Evolutionary conservation across 352 stramenopile species (phyloP).

Genomic region (Globisporangium alternatum): DNA sequence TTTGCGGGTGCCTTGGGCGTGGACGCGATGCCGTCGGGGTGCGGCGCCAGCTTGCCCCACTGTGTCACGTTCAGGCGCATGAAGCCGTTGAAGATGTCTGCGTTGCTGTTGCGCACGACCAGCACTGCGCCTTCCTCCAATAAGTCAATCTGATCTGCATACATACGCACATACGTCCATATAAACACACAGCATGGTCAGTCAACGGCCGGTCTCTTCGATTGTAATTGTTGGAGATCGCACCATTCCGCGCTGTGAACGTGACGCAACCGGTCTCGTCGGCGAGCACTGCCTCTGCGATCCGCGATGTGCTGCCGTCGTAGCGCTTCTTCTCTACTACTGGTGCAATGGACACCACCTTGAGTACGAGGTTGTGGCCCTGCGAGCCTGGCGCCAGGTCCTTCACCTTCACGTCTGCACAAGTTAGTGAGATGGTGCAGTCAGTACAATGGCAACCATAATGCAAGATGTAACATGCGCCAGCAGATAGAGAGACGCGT

Average conservation of each 20-base stretch:
- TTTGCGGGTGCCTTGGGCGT: constrained; percentile 51
- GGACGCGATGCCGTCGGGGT: constrained; percentile 74
- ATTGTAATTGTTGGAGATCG: background rate
- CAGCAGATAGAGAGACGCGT: background rate
- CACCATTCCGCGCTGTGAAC: constrained; percentile 79
- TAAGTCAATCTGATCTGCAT: constrained; percentile 73
- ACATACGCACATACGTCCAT: background rate
- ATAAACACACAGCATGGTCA: background rate
- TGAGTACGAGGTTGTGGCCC: constrained; percentile 78
- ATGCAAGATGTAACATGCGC: background rate
- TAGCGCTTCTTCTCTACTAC: constrained; percentile 68
- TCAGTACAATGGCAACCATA: background rate
- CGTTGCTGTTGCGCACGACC: constrained; percentile 80
- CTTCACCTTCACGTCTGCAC: constrained; percentile 71
- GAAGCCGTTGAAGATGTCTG: constrained; percentile 84
- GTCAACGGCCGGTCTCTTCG: background rate
- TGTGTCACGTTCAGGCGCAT: constrained; percentile 84
- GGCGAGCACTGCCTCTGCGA: constrained; percentile 71
- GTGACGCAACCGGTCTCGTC: constrained; percentile 84
- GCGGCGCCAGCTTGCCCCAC: constrained; percentile 71
- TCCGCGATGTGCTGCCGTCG: constrained; percentile 61
- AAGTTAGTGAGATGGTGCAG: background rate
- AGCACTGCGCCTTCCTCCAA: constrained; percentile 51
- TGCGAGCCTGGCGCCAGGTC: constrained; percentile 72
- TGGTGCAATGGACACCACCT: constrained; percentile 59